Evolutionary conservation across 352 stramenopile genomes (phyloP), one percentile per base, ranked within the genome.

Genomic region (Phytophthora boehmeriae): DNA sequence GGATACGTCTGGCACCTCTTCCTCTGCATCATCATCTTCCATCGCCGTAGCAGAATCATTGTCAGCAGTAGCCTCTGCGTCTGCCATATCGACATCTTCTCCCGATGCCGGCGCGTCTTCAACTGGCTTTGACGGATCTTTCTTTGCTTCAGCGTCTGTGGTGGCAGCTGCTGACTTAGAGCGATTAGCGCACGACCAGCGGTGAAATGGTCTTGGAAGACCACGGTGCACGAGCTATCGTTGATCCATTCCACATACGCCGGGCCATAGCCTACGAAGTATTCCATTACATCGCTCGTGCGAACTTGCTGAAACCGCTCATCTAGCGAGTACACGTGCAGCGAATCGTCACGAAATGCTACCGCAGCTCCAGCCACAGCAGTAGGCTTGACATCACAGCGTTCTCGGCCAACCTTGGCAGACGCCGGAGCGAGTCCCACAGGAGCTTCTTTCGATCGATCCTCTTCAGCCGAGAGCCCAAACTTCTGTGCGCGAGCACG

Each of bases 221-320:
- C 81, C 16, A 95, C 66, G 1, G 84, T 95, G 49, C 84, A 93
- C 51, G 84, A 83, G 42, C 80, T 92, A 71, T 95, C 84, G 71
- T 95, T 93, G 66, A 93, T 76, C 86, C 86, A 95, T 57, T 95
- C 86, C 39, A 95, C 83, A 68, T 95, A 95, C 19, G 83, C 90
- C 13, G 86, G 86, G 0, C 84, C 83, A 53, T 92, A 95, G 6
- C 83, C 86, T 0, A 70, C 59, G 54, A 95, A 95, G 47, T 93
- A 95, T 36, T 65, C 76, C 59, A 93, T 69, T 16, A 95, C 66
- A 52, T 95, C 86, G 52, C 70, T 90, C 43, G 84, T 93, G 38
- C 86, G 83, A 17, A 95, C 85, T 50, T 88, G 76, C 54, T 91
- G 86, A 46, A 93, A 93, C 17, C 77, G 75, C 2, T 90, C 77